A percentile compares a stretch with the other conserved stretches of the same genome.
Evolutionary conservation across 2,329 filamentous ascomycete species (phyloP).

Genomic region (Alternaria arborescens): DNA sequence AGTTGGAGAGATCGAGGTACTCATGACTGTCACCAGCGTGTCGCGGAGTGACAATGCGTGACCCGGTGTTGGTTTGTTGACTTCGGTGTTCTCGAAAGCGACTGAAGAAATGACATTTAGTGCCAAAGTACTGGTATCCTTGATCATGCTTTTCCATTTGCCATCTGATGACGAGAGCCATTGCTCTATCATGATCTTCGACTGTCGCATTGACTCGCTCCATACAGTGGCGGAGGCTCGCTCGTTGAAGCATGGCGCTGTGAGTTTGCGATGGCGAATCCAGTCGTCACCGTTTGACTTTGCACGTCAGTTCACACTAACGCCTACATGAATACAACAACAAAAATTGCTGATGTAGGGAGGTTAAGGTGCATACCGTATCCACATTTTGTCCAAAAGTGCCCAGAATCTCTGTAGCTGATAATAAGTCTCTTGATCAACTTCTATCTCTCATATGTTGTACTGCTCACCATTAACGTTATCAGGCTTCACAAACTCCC

Average conservation of each 20-base stretch:
- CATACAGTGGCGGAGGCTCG: conserved; percentile 58
- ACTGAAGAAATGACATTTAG: conserved; percentile 52
- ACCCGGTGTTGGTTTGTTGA: conserved; percentile 22
- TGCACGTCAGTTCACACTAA: background rate
- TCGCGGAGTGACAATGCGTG: conserved; percentile 27
- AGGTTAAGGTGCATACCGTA: conserved; percentile 27
- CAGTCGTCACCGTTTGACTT: conserved; percentile 27
- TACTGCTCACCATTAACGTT: conserved; percentile 28
- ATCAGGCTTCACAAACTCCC: conserved; percentile 33
- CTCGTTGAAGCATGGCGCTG: conserved; percentile 56
- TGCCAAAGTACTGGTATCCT: conserved; percentile 48
- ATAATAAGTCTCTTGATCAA: background rate
- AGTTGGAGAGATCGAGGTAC: conserved; percentile 33
- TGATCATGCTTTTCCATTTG: conserved; percentile 30
- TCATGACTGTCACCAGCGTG: conserved; percentile 38
- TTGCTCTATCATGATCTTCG: conserved; percentile 39
- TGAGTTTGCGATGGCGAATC: conserved; percentile 56
- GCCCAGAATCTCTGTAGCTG: conserved; percentile 20
- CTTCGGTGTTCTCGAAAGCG: conserved; percentile 44
- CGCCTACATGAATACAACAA: too few species aligned
- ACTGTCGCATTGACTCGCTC: conserved; percentile 67
- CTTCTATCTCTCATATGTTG: background rate
- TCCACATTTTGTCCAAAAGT: conserved; percentile 33
- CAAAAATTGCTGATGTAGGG: background rate
- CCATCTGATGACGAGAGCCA: conserved; percentile 36